Conservation (phyloP, 208 protist species). For the Trypanosoma avium region DNA sequence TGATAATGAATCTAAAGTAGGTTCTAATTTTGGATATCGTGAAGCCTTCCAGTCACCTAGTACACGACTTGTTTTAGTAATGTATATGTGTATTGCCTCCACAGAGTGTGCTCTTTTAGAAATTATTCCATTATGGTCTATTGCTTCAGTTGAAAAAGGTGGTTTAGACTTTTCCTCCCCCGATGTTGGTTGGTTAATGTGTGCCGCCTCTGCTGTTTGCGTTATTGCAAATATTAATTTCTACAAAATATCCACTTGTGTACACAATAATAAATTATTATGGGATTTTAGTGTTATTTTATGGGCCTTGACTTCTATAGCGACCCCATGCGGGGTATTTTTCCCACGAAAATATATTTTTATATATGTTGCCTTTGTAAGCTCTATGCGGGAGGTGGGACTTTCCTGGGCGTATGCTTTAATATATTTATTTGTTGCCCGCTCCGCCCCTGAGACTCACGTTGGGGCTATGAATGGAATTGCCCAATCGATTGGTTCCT, state of each 20-base stretch:
- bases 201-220: conserved; percentile 45
- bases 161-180: conserved; percentile 35
- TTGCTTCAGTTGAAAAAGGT: conserved; percentile 26
- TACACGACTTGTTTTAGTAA: conserved; percentile 23
- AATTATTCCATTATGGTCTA: conserved; percentile 64
- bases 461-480: conserved; percentile 56
- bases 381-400: conserved; percentile 38
- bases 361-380: conserved; percentile 38
- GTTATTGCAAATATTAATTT: conserved; percentile 62
- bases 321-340: conserved; percentile 9
- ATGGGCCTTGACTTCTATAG: conserved; percentile 14
- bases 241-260: conserved; percentile 20
- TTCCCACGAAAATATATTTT: conserved; percentile 9
- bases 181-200: conserved; percentile 43
- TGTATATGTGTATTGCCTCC: conserved; percentile 25
- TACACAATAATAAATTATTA: conserved; percentile 22
- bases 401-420: conserved; percentile 56
- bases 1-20: conserved; percentile 2
- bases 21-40: conserved; percentile 23
- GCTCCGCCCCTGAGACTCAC: conserved; percentile 38
- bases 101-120: conserved; percentile 26
- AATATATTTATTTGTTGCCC: conserved; percentile 51
- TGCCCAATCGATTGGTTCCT: conserved; percentile 41
- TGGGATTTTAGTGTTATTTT: conserved; percentile 20
- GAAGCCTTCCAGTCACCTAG: conserved; percentile 19